Base-by-base conservation (phyloP, 805 yeast species). In the Tetrapisispora phaffii region DNA sequence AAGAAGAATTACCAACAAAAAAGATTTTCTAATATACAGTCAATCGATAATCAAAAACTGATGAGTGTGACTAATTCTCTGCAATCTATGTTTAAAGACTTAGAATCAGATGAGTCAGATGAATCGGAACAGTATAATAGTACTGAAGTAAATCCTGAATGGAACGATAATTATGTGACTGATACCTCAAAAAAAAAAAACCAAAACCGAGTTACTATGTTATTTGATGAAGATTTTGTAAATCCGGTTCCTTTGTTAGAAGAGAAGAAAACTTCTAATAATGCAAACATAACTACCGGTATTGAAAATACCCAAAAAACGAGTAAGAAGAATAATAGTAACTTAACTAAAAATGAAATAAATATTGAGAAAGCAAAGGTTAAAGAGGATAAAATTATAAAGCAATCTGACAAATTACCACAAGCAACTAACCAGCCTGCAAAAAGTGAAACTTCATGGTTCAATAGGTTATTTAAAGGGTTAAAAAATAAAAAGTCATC, bases 21-120 rank as follows among this genome's bases (percentile, higher is more conserved):
- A 39, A 47, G 63, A 33, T 53, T 51, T 39, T 59, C 64, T 1
- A 47, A 43, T 23, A 46, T 51, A 9, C 47, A 51, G 9, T 49
- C 47, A 16, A 41, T 36, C 19, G 41, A 33, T 29, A 43, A 43
- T 34, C 42, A 41, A 19, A 46, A 48, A 7, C 24, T 42, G 10
- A 10, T 48, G 16, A 48, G 47, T 10, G 42, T 51, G 9, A 52
- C 62, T 6, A 52, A 49, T 29, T 55, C 63, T 34, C 46, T 57
- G 43, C 40, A 55, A 34, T 54, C 62, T 1, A 55, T 61, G 59
- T 61, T 62, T 41, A 58, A 59, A 39, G 66, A 62, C 49, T 46
- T 62, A 36, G 66, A 63, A 10, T 21, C 29, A 9, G 63, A 58
- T 32, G 57, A 50, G 19, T 44, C 43, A 15, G 33, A 37, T 7